Base-by-base conservation (phyloP, 2,329 filamentous ascomycete genomes). In the Ceratocystis alfenasii region DNA sequence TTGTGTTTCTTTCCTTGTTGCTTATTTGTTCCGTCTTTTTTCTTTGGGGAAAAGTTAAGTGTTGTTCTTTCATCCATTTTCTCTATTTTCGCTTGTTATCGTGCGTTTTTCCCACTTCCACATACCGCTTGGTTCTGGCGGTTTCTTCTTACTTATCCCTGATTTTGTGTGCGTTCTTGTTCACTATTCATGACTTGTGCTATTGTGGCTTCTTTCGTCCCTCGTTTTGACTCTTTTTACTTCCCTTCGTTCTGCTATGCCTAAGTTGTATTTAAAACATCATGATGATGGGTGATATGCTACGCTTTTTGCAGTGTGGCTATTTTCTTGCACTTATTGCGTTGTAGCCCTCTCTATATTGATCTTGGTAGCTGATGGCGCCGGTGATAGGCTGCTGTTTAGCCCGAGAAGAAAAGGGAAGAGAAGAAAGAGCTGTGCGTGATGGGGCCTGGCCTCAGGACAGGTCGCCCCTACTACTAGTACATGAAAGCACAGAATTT, bases 301-400 rank as follows among this genome's bases (percentile, higher is more conserved):
- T 41, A 15, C 36, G 12, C 36, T 41, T 41, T 41, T 15, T 41
- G 36, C 10, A 41, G 36, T 4, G 36, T 15, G 36, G 10, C 10
- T 41, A 36, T 20, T 50, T n/a, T 2, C 4, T 20, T 48, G 46
- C 46, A n/a, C 8, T n/a, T 53, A 8, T 53, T 53, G 48, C n/a
- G 48, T 53, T 53, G n/a, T 22, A 8, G 48, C 22, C 10, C n/a
- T 53, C n/a, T 53, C n/a, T 20, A 53, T 8, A 53, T 12, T 53
- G n/a, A n/a, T 53, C 48, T 41, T 41, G 36, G 12, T 41, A 4
- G 36, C 10, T 12, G 36, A 41, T 15, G 30, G 55, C 55, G 55
- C 55, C 36, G 28, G 55, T 59, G 28, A 59, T 20, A 59, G 55
- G 55, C 55, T 59, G 55, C 55, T 59, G 55, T 59, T 59, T 8